Percentiles rank a stretch among this genome's conserved stretches.
These are phyloP conservation scores for Andrographis paniculata DNA, from an alignment of 305 asterid species.

Conservation along the genomic window DNA sequence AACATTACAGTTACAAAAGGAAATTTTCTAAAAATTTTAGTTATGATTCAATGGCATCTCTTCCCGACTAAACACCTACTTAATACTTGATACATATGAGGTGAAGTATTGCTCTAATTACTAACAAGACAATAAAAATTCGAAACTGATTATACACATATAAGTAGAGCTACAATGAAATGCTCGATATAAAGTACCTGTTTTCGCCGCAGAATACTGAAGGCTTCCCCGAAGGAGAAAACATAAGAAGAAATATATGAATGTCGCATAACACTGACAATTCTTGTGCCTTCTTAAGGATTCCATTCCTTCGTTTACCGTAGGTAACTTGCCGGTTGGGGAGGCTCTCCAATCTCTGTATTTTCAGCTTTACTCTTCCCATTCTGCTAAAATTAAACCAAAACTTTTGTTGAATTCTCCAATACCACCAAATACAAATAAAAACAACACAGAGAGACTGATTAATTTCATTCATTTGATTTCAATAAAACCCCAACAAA, in stretches of 20 bases:
- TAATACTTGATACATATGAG: too few relatives aligned
- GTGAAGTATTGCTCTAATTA: too few relatives aligned
- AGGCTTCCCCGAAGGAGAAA: constrained; percentile 82
- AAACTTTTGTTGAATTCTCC: background rate
- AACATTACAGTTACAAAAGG: background rate
- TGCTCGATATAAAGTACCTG: constrained; percentile 33
- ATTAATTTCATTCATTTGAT: too few relatives aligned
- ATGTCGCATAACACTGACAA: constrained; percentile 76
- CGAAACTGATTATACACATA: too few relatives aligned
- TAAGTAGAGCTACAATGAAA: background rate
- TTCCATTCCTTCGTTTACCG: constrained; percentile 76
- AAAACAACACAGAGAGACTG: too few relatives aligned
- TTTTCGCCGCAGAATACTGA: constrained; percentile 55
- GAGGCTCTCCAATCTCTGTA: constrained; percentile 67
- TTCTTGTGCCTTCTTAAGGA: constrained; percentile 76
- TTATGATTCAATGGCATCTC: too few relatives aligned
- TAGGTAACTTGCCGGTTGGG: constrained; percentile 77
- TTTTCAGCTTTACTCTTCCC: constrained; percentile 83
- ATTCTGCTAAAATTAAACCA: constrained; percentile 44
- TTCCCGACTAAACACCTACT: too few relatives aligned
- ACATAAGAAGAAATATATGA: constrained; percentile 71
- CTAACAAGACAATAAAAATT: background rate
- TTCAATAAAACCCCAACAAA: too few relatives aligned
- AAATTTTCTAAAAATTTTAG: background rate
- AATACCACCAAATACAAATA: background rate